Base-by-base conservation (phyloP, 2,329 filamentous ascomycete genomes). In the Penicillium sp. region DNA sequence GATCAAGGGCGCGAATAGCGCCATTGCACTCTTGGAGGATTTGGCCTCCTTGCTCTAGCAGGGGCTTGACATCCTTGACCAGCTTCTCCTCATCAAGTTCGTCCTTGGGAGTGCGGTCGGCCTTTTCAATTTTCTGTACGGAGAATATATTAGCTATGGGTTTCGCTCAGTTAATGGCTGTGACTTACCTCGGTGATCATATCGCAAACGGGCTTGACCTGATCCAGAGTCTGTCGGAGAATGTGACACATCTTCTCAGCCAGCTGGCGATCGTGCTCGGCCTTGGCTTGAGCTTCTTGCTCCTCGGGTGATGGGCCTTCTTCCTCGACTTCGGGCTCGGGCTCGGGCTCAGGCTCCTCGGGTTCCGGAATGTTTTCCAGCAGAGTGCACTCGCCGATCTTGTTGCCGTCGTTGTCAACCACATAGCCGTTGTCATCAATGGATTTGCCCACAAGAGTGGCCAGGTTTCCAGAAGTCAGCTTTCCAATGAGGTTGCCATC, bases 11-110 rank as follows among this genome's bases (percentile, higher is more conserved):
- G 33, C 92, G 91, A 67, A 96, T 91, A 8, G 89, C 83, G 52
- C 92, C 92, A 71, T 96, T 95, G 75, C 89, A 88, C 75, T 96
- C 93, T 66, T 88, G 88, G 14, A 97, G 83, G 70, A 96, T 92
- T 64, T 86, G 42, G 53, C 87, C 85, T 48, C 88, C 92, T 74
- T 96, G 90, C 74, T 96, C 92, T 69, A 97, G 91, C 14, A 96
- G 83, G 1, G 93, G 93, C 75, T 89, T 91, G 67, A 96, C 91
- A 57, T 92, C 84, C 72, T 90, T 86, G 69, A 97, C 92, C 5
- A 96, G 85, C 65, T 90, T 85, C 69, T 97, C 91, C 73, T 97
- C 93, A 69, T 97, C 92, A 25, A 93, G 87, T 67, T 96, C 92
- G 4, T 96, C 91, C 75, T 91, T 89, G 44, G 90, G 88, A 27